phyloP scores from a whole-genome alignment of 208 protist species.

The Crithidia fasciculata region DNA sequence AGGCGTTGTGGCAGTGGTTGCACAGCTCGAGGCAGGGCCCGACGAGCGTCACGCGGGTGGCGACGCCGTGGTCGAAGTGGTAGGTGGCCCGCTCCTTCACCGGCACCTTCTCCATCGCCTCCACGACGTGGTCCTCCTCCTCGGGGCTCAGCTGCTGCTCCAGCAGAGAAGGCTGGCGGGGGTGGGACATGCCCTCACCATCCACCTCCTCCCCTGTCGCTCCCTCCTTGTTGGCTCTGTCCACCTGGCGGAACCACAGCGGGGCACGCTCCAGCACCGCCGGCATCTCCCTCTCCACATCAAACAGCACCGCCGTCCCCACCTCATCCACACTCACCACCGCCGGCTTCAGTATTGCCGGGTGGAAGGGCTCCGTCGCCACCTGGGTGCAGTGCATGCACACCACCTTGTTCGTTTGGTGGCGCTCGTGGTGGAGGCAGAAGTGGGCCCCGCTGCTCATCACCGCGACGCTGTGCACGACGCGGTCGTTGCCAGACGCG shows the following conservation, averaged over 20 bases:
- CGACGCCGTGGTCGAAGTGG: constrained; percentile 53
- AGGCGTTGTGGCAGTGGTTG: constrained; percentile 50
- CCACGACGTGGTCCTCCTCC: constrained; percentile 16
- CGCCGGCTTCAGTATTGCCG: constrained; percentile 28
- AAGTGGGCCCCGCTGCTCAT: constrained; percentile 65
- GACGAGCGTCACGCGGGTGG: constrained; percentile 46
- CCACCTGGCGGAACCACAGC: constrained; percentile 17
- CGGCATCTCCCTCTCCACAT: constrained; percentile 54
- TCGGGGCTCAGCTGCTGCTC: constrained; percentile 13
- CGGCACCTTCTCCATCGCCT: constrained; percentile 10
- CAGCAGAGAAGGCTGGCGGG: background rate
- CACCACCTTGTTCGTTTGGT: constrained; percentile 52
- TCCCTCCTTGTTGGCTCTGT: background rate
- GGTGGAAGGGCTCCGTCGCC: constrained; percentile 34
- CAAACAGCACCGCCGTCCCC: constrained; percentile 61
- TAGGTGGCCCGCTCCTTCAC: constrained; percentile 25
- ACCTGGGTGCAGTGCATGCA: constrained; percentile 56
- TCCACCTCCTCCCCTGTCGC: background rate
- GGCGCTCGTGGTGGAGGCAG: constrained; percentile 59
- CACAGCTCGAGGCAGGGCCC: constrained; percentile 74
- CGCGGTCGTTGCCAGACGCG: constrained; percentile 61
- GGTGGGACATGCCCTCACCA: background rate
- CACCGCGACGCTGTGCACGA: constrained; percentile 70
- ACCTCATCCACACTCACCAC: constrained; percentile 79
- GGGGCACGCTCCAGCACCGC: constrained; percentile 12